phyloP scores from a whole-genome alignment of 2,329 filamentous ascomycete species.

The Penicillium sclerotiorum region DNA sequence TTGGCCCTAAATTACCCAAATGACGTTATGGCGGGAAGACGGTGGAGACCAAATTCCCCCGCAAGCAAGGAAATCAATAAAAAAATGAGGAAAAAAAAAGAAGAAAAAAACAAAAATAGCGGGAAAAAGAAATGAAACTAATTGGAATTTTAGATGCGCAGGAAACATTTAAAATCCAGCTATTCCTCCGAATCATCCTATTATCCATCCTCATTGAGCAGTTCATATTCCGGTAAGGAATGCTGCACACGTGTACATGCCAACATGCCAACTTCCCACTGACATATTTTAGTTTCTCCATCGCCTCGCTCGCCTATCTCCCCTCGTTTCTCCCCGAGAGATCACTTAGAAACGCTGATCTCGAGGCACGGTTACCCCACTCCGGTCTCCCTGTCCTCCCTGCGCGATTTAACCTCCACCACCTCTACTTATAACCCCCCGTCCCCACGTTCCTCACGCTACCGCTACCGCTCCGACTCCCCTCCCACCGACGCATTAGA shows the following conservation, averaged over 20 bases:
- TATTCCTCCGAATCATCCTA: slow-evolving; percentile 29
- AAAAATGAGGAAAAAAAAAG: background rate
- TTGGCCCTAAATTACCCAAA: too few species aligned
- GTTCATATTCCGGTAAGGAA: slow-evolving; percentile 11
- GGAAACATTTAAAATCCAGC: slow-evolving; percentile 18
- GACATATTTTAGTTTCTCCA: too few species aligned
- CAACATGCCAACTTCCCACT: too few species aligned
- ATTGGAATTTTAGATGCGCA: slow-evolving; percentile 2
- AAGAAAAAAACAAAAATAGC: background rate
- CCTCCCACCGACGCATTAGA: slow-evolving; percentile 29
- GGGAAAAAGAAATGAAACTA: background rate
- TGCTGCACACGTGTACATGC: too few species aligned
- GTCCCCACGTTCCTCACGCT: slow-evolving; percentile 26
- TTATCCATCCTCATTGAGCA: slow-evolving; percentile 37
- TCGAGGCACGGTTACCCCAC: slow-evolving; percentile 43
- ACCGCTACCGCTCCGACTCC: slow-evolving; percentile 22
- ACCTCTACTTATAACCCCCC: slow-evolving; percentile 41
- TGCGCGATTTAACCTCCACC: slow-evolving; percentile 41
- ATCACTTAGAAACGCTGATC: slow-evolving; percentile 42
- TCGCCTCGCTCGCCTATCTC: too few species aligned
- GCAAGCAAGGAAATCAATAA: background rate
- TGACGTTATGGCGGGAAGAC: background rate
- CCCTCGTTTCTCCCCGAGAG: too few species aligned
- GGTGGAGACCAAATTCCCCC: background rate
- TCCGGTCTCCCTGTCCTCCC: slow-evolving; percentile 40